Base-by-base conservation (phyloP, 2,329 filamentous ascomycete species). In the Fusarium euwallaceae region DNA sequence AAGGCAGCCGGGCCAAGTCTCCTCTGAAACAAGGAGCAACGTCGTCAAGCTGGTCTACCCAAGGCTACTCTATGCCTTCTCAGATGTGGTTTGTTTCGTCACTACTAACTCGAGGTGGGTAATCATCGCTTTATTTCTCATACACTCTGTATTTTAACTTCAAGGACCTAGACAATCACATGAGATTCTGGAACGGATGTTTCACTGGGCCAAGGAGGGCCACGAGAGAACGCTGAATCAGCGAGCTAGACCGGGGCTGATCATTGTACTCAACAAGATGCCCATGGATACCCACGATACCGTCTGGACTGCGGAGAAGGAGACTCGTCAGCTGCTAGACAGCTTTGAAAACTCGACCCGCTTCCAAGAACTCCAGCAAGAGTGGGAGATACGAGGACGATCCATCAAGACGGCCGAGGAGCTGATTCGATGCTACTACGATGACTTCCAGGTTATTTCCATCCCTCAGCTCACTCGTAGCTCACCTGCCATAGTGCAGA, bases 21-120 rank as follows among this genome's bases (percentile, higher is more conserved):
- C 12, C 16, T 29, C 48, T 11, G 48, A 53, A 2, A 27, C 48
- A 53, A 53, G 48, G n/a, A 20, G 11, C 14, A 53, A 17, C 1
- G 16, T 64, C 7, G 32, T 55, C 32, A 55, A 56, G 4, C 11
- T 4, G 17, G 14, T 64, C 7, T 64, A 64, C 48, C 61, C 61
- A 17, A 64, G 61, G 22, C n/a, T 64, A 11, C 45, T 64, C n/a
- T 64, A 64, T 14, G 61, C 61, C 20, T 64, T 64, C 14, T 56
- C 61, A 3, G 45, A 64, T 36, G 36, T 61, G 7, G 39, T 61
- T 12, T 61, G 55, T 24, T 58, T 58, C n/a, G 55, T 58, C 29
- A 58, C 55, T 6, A 58, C 0, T 9, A 58, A 58, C 34, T 36
- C 55, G 6, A 34, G 29, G 55, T 58, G 7, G n/a, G 53, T 10